Evolutionary conservation across 2,329 filamentous ascomycete genomes (phyloP), one percentile per base, ranked within the genome.

Genomic region (Orbilia brochopaga): DNA sequence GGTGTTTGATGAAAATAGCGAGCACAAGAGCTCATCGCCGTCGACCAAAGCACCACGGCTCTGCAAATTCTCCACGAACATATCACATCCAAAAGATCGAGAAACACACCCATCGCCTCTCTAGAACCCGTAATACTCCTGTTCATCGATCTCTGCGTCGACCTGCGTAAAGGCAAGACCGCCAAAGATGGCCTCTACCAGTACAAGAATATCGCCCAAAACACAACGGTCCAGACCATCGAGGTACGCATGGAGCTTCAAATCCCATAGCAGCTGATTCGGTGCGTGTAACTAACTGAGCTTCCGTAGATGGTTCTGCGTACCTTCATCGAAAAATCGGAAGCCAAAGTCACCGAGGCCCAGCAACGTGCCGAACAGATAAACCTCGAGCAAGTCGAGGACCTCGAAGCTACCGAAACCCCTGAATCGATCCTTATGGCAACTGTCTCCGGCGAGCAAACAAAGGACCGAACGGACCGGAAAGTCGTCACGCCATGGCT

Each of bases 161-260:
- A 97, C 79, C 88, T 97, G 78, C 92, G 94, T 83, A 99, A 97
- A 83, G 94, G 94, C 78, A 99, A 99, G 83, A 86, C 94, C 73
- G 94, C 93, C 81, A 99, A 99, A 85, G 94, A 99, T 83, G 94
- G 94, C 73, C 86, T 99, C 54, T 99, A 97, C 81, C 94, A 97
- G 81, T 99, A 99, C 86, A 99, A 99, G 86, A 99, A 99, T 81
- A 97, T 97, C 76, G 93, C 92, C 63, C 94, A 99, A 81, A 99
- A 99, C 83, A 96, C 93, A 77, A 97, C 97, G 80, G 92, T 99
- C 76, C 92, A 87, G 77, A 99, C 94, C 73, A 99, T 99, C 80
- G 94, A 97, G 87, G 90, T 91, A 83, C 15, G 21, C 17, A 6
- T 19, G 1, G 19, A 48, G 19, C n/a, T 56, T 37, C 35, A 15